Base-by-base conservation (phyloP, 139 green algal genomes). In the Coelastrella sp. region DNA sequence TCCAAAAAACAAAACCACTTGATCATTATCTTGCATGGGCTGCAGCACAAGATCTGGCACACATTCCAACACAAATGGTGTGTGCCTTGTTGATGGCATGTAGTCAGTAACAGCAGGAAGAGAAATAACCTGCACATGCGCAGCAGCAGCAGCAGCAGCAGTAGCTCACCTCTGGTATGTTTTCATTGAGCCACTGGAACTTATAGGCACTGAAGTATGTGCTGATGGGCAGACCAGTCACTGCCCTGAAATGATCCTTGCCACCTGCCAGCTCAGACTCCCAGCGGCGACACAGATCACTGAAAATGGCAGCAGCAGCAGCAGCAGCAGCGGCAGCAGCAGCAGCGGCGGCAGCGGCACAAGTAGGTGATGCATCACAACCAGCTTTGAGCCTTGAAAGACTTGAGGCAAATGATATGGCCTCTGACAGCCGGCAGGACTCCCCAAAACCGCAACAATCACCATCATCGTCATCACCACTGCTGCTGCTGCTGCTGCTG, bases 151-250 rank as follows among this genome's bases (percentile, higher is more conserved):
- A 70, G 57, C 78, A 84, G 56, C 78, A 61, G 27, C 6, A 11
- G 9, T 65, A 66, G 10, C 58, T 56, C 85, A 99, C 97, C 70
- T 84, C 94, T 6, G 94, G 92, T 25, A 97, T 93, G 87, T 99
- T 97, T 14, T 98, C 95, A 68, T 97, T 87, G 92, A 99, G 76
- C 98, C 98, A 99, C 86, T 91, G 92, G 24, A 98, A 93, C 94
- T 99, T 99, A 90, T 98, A 95, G 7, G 96, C 96, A 10, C 93
- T 97, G 90, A 99, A 99, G 95, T 99, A 99, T 56, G 97, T 98
- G 73, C 91, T 97, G 59, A 99, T 94, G 56, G 98, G 98, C 25
- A 99, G 93, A 8, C 98, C 98, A 6, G 97, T 99, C 7, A 95
- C 82, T 1, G 84, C 11, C 25, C 97, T 87, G 91, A 98, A 98